phyloP scores from a whole-genome alignment of 169 alveolate species.

The Plasmodium falciparum region DNA sequence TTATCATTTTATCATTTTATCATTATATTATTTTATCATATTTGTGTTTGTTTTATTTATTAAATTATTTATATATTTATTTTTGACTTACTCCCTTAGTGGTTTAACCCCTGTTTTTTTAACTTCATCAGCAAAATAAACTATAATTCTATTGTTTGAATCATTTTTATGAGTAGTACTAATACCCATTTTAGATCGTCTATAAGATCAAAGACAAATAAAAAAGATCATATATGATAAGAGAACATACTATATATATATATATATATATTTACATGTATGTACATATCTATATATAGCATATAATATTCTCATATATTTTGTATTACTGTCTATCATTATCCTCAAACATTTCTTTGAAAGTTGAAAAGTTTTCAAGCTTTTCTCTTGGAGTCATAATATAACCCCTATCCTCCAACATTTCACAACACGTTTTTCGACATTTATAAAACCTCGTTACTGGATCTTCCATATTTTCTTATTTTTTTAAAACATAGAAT shows the following conservation, averaged over 20 bases:
- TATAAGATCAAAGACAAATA: constrained; percentile 42
- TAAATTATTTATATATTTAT: neutral
- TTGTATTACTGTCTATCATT: constrained; percentile 81
- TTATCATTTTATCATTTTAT: too few relatives aligned
- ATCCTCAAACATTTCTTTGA: constrained; percentile 88
- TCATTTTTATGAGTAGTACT: constrained; percentile 90
- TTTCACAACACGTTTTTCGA: constrained; percentile 92
- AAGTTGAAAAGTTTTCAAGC: constrained; percentile 88
- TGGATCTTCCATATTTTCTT: constrained; percentile 89
- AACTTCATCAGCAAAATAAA: constrained; percentile 93
- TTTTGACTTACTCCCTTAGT: constrained; percentile 88
- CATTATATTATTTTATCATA: too few relatives aligned
- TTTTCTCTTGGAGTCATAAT: constrained; percentile 89
- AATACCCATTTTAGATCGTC: constrained; percentile 90
- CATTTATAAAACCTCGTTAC: constrained; percentile 90
- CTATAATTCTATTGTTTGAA: constrained; percentile 88
- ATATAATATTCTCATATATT: constrained; percentile 6
- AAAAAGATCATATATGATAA: neutral
- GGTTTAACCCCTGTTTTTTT: constrained; percentile 96
- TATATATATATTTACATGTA: neutral
- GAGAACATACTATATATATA: neutral
- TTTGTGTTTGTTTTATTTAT: neutral
- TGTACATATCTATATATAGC: neutral
- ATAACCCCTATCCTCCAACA: constrained; percentile 94
- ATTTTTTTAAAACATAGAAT: neutral